Evolutionary conservation across 805 yeast genomes (phyloP), one percentile per base, ranked within the genome.

Genomic region (Spathaspora girioi): DNA sequence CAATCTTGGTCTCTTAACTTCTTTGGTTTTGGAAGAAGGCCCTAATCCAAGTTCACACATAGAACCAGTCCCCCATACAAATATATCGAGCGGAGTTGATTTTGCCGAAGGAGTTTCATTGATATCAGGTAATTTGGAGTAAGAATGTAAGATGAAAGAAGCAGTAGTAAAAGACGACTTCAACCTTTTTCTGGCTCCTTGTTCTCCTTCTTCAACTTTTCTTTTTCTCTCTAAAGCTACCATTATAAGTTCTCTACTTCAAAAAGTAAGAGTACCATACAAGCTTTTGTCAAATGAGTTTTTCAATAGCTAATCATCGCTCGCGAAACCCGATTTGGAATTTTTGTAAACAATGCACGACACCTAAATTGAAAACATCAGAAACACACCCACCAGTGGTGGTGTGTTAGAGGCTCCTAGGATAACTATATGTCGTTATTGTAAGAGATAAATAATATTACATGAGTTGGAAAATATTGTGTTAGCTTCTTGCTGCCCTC

Each of bases 41-140:
- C 99, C 99, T n/a, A 94, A 75, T 1, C 99, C 99, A 27, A 94
- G 77, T 66, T 94, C 99, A 74, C 97, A 91, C 94, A 94, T 93
- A 0, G 96, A 85, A 1, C 99, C 99, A 1, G 96, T 82, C 41
- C 99, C 99, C 87, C 96, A 94, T 38, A 89, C 96, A 65, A 88
- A 93, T 2, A 94, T 76, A 62, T 91, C 94, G 49, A 93, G 70
- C 18, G 80, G 77, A 23, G 73, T 70, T 1, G 75, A 57, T 56
- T 74, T 79, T 2, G 67, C 60, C 0, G 55, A 50, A 14, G 78
- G 77, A 23, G 62, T 55, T 38, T 58, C 61, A 61, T 81, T 81
- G 55, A 81, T 67, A 29, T 75, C 65, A 9, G 81, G 78, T 52
- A 79, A 65, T 51, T 60, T 68, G 20, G 80, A 71, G 46, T 81